Evolutionary conservation across 83 land plant species (phyloP).

Genomic region (Picea engelmannii): DNA sequence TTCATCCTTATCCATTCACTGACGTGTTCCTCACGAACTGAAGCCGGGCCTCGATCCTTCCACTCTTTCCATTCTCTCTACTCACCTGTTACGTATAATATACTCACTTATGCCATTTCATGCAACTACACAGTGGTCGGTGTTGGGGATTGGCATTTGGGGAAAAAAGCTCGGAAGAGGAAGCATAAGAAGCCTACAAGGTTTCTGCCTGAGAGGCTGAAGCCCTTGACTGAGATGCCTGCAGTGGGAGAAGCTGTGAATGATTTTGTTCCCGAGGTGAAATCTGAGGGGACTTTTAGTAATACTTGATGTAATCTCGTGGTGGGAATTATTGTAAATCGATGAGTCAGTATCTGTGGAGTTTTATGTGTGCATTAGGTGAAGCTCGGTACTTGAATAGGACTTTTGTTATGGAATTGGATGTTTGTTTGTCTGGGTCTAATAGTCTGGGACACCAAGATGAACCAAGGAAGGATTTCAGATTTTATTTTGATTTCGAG

Average conservation of each 20-base stretch:
- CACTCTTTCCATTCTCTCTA: too few species aligned
- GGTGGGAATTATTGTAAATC: slow-evolving; percentile 94
- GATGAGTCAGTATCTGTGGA: slow-evolving; percentile 91
- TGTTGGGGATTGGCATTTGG: too few species aligned
- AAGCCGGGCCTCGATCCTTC: too few species aligned
- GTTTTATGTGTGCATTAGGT: slow-evolving; percentile 85
- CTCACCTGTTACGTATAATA: too few species aligned
- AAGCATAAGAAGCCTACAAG: background rate
- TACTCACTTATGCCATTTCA: too few species aligned
- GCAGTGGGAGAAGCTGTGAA: slow-evolving; percentile 63
- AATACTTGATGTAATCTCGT: slow-evolving; percentile 63
- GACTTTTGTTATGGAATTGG: slow-evolving; percentile 86
- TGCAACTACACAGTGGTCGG: too few species aligned
- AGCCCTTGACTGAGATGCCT: slow-evolving; percentile 17
- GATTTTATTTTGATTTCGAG: slow-evolving; percentile 90
- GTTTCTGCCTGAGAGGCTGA: slow-evolving; percentile 15
- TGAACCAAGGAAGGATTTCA: slow-evolving; percentile 84
- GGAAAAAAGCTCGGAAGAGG: too few species aligned
- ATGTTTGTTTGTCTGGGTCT: slow-evolving; percentile 60
- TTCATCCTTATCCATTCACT: too few species aligned
- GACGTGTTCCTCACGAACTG: too few species aligned
- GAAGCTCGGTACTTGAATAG: slow-evolving; percentile 93
- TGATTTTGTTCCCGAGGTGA: slow-evolving; percentile 50
- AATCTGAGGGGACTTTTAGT: slow-evolving; percentile 54
- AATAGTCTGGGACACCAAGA: slow-evolving; percentile 64